These are phyloP conservation scores for Scedosporium minutisporum DNA, from an alignment of 2,329 filamentous ascomycete genomes.

Conservation along the genomic window DNA sequence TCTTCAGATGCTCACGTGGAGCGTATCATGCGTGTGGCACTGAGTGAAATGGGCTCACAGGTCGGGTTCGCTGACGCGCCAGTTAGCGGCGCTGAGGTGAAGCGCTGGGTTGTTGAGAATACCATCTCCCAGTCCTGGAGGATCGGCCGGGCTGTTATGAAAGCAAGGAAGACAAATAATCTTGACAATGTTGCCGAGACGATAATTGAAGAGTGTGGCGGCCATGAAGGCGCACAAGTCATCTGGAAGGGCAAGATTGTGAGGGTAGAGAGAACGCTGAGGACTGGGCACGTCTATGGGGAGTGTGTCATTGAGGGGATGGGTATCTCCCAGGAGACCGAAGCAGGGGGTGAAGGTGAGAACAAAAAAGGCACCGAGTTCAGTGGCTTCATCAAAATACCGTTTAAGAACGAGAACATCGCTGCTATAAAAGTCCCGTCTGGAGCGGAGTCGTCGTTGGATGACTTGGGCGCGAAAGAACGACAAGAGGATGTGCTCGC, in stretches of 20 bases:
- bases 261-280: constrained; percentile 44
- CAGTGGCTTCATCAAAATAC: constrained; percentile 42
- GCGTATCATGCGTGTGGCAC: constrained; percentile 37
- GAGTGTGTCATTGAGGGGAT: constrained; percentile 37
- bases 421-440: constrained; percentile 34
- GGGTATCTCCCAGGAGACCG: constrained; percentile 16
- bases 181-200: constrained; percentile 45
- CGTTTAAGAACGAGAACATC: constrained; percentile 68
- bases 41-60: constrained; percentile 46
- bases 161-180: constrained; percentile 19
- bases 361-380: neutral
- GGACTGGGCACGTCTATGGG: constrained; percentile 50
- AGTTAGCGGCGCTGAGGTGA: constrained; percentile 37
- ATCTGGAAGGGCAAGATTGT: constrained; percentile 58
- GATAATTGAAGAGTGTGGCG: constrained; percentile 50
- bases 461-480: neutral
- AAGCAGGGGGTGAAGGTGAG: constrained; percentile 25
- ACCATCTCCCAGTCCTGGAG: constrained; percentile 45
- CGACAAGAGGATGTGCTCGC: constrained; percentile 29
- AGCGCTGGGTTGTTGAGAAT: constrained; percentile 40
- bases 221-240: constrained; percentile 39
- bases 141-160: constrained; percentile 39
- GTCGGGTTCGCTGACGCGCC: constrained; percentile 39
- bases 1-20: constrained; percentile 38
- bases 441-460: neutral